Percentiles rank a stretch among this genome's conserved stretches.
Conservation (phyloP, 805 yeast species). For the Pichia heedii region DNA sequence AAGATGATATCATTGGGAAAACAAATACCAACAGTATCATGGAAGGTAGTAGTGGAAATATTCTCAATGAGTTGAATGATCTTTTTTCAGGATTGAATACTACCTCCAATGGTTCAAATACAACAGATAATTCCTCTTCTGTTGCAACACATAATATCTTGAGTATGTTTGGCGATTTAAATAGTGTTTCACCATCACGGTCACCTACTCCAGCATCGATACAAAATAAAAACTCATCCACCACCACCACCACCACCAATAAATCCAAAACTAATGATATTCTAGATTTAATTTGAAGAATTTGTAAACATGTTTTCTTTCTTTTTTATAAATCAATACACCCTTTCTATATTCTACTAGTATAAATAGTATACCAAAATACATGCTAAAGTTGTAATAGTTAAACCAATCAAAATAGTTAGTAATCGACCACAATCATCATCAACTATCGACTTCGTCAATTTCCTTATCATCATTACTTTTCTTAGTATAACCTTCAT, state of each 20-base stretch:
- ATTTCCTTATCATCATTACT: constrained; percentile 18
- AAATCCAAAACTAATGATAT: constrained; percentile 8
- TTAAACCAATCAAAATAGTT: too few species aligned
- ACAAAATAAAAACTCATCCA: not conserved
- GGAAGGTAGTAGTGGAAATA: constrained; percentile 28
- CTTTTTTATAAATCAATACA: not conserved
- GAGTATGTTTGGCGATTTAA: constrained; percentile 1
- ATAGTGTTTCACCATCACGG: not conserved
- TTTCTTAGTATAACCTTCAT: constrained; percentile 15
- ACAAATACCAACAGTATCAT: too few species aligned
- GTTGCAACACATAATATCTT: constrained; percentile 14
- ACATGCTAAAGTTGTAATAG: too few species aligned
- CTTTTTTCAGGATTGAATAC: constrained; percentile 36
- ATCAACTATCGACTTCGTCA: constrained; percentile 15
- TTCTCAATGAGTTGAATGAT: constrained; percentile 70
- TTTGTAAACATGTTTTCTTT: too few species aligned
- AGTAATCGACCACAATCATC: too few species aligned
- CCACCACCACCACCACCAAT: too few species aligned
- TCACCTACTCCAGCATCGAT: not conserved
- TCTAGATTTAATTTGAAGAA: constrained; percentile 3
- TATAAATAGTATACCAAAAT: too few species aligned
- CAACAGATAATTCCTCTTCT: not conserved
- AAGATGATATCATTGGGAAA: constrained; percentile 12
- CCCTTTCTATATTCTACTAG: too few species aligned
- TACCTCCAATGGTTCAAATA: constrained; percentile 16